Evolutionary conservation across 169 alveolate genomes (phyloP).

Genomic region (Eimeria acervulina): DNA sequence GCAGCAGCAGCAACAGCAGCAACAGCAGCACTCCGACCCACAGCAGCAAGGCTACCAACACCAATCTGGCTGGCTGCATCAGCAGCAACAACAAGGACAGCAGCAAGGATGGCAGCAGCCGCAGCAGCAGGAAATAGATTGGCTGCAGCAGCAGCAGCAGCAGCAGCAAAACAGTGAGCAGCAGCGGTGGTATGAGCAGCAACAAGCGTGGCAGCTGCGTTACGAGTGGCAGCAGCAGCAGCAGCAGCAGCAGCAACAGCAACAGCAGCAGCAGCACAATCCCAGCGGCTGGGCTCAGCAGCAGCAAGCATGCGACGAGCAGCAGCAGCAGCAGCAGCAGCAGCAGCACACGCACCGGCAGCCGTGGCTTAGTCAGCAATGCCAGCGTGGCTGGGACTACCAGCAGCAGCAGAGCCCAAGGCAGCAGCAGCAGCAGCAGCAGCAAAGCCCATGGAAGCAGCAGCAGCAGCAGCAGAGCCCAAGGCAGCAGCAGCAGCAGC

Average conservation of each 20-base stretch:
- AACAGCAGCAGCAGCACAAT: not conserved
- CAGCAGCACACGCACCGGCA: not conserved
- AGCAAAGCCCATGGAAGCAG: not conserved
- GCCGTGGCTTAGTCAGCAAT: no score
- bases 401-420: not conserved
- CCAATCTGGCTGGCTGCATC: not conserved
- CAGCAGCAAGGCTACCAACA: not conserved
- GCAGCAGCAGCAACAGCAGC: not conserved
- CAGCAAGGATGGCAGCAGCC: not conserved
- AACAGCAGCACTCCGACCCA: not conserved
- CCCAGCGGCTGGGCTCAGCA: not conserved
- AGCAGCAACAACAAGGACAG: not conserved
- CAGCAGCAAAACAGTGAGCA: not conserved
- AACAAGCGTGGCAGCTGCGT: not conserved
- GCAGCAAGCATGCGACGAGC: not conserved
- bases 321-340: conserved; percentile 60
- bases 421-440: conserved; percentile 35
- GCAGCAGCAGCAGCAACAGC: not conserved
- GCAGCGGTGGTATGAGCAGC: conserved; percentile 9
- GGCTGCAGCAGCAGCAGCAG: conserved; percentile 16
- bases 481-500: not conserved
- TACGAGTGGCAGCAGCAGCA: conserved; percentile 29
- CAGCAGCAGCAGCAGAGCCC: conserved; percentile 21
- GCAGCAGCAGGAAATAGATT: not conserved
- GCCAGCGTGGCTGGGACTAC: not conserved